Conservation (phyloP, 148 eudicot genomes). For the Cornus kousa region DNA sequence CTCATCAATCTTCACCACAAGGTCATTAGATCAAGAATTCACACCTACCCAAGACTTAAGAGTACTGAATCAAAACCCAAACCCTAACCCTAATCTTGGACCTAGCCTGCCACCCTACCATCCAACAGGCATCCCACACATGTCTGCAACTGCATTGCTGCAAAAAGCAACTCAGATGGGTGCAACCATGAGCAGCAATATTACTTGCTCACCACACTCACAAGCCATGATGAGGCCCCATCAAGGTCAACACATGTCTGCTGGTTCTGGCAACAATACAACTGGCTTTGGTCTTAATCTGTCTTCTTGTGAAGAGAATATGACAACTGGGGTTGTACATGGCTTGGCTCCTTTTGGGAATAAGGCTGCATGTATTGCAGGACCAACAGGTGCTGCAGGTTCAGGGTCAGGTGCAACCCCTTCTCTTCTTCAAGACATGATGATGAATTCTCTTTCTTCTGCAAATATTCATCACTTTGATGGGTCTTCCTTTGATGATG, state of each 20-base stretch:
- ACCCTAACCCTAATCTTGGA: constrained; percentile 58
- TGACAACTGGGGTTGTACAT: constrained; percentile 30
- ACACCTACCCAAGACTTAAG: constrained; percentile 8
- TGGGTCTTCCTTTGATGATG: constrained; percentile 43
- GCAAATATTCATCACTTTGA: constrained; percentile 10
- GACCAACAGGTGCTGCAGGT: not conserved
- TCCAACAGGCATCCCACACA: constrained; percentile 42
- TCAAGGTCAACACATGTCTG: constrained; percentile 53
- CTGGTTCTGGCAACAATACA: constrained; percentile 30
- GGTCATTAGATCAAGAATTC: constrained; percentile 11
- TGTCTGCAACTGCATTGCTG: constrained; percentile 90
- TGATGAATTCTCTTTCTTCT: constrained; percentile 44
- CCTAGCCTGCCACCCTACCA: constrained; percentile 33
- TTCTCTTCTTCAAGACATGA: constrained; percentile 52
- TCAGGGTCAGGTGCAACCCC: constrained; percentile 8
- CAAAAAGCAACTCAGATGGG: constrained; percentile 92
- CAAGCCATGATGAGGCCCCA: constrained; percentile 22
- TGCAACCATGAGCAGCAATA: constrained; percentile 46
- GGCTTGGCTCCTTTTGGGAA: constrained; percentile 45
- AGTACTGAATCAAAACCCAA: constrained; percentile 11
- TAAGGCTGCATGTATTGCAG: constrained; percentile 25
- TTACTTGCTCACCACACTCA: not conserved
- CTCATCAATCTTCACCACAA: constrained; percentile 23
- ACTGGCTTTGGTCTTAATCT: constrained; percentile 58
- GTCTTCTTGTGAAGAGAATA: constrained; percentile 59